These are phyloP conservation scores for Podaxis mareebaensis DNA, from an alignment of 768 basidiomycete genomes.

Conservation along the genomic window DNA sequence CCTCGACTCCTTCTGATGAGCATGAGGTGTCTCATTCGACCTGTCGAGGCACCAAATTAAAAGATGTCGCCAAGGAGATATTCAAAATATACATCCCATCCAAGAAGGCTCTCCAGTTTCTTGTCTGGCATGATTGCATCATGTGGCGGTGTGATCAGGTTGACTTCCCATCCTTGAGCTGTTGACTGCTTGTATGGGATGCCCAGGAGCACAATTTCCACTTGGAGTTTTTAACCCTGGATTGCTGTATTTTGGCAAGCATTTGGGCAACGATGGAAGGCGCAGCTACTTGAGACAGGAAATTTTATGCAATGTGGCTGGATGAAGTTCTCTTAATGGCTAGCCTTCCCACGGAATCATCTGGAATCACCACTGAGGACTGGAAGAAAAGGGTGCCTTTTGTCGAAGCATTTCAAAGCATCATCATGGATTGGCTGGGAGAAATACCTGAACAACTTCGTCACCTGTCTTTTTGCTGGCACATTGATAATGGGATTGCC, in stretches of 20 bases:
- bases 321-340: not conserved
- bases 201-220: slow-evolving; percentile 20
- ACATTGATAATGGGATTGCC: not conserved
- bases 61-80: not conserved
- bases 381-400: slow-evolving; percentile 6
- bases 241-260: slow-evolving; percentile 6
- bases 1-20: not conserved
- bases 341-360: not conserved
- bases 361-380: not conserved
- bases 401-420: slow-evolving; percentile 12
- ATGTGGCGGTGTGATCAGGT: not conserved
- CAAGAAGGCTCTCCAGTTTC: not conserved
- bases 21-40: not conserved
- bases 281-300: not conserved
- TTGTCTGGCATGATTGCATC: not conserved
- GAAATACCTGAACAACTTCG: not conserved
- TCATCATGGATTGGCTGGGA: not conserved
- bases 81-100: not conserved
- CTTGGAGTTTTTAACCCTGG: slow-evolving; percentile 17
- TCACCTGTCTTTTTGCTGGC: not conserved
- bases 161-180: not conserved
- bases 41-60: not conserved
- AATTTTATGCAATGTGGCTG: slow-evolving; percentile 7
- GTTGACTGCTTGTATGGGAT: slow-evolving; percentile 16
- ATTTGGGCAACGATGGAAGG: not conserved